Evolutionary conservation across 805 yeast genomes (phyloP), one percentile per base, ranked within the genome.

Genomic region (Candida palmyrensis): DNA sequence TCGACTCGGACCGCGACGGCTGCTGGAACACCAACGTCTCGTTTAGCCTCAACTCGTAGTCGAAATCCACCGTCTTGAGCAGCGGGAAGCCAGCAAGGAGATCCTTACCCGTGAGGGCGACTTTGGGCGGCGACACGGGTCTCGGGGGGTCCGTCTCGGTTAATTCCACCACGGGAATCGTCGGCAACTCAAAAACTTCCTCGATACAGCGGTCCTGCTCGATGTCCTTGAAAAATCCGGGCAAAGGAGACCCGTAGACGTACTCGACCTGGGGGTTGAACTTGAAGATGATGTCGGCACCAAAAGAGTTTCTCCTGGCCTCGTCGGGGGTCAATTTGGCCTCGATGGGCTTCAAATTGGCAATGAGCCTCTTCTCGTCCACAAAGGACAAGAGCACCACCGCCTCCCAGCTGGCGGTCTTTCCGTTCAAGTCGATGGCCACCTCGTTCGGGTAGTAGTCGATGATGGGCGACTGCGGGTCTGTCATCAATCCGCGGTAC

Each of bases 401-500:
- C 8, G 97, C 97, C 62, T 92, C 97, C 98, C 98, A 92, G 31
- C 87, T 82, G 2, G 92, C 95, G 35, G 88, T 85, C 55, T 92
- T 92, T 27, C 97, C 98, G 53, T 92, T 92, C 74, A 78, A 71
- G 62, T 92, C 98, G 22, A 85, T 70, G 33, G 79, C 85, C 36
- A 90, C 95, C 39, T 85, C 86, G 37, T 73, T 71, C 2, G 98
- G 98, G 53, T 92, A 92, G 49, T 87, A 88, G 48, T 88, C 97
- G 36, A 72, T 71, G 44, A 92, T 87, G 18, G 96, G 95, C 6
- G 97, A 89, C 28, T 70, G 68, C 28, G 77, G 79, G 38, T 89
- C 95, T 10, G 80, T 77, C 96, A 92, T 89, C 42, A 92, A 67
- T 3, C 79, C 72, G 57, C 95, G 75, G 55, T 82, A 83, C 13